Evolutionary conservation across 306 rosid genomes (phyloP).

Genomic region (Ceratonia siliqua): DNA sequence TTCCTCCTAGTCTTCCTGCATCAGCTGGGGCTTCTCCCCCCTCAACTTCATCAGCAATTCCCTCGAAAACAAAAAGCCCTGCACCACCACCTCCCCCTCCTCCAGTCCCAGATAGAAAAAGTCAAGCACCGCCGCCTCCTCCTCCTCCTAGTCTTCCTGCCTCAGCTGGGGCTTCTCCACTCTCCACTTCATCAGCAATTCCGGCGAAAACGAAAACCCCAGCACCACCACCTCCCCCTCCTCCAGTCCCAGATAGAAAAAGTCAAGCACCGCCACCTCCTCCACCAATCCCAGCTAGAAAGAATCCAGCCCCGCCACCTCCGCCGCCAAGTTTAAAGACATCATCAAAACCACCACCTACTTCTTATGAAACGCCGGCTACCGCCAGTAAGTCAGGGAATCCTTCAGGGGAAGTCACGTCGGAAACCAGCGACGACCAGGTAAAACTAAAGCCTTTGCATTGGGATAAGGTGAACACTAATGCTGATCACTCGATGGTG

Average conservation of each 20-base stretch:
- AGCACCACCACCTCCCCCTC: slow-evolving; percentile 37
- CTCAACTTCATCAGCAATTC: too few species aligned
- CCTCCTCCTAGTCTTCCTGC: slow-evolving; percentile 33
- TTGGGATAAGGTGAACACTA: slow-evolving; percentile 86
- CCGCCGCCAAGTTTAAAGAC: slow-evolving; percentile 51
- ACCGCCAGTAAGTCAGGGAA: slow-evolving; percentile 25
- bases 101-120: slow-evolving; percentile 29
- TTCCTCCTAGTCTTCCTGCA: slow-evolving; percentile 22
- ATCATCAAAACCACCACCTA: slow-evolving; percentile 56
- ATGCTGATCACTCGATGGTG: slow-evolving; percentile 85
- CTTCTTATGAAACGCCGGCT: slow-evolving; percentile 20
- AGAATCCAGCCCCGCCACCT: slow-evolving; percentile 40
- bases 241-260: slow-evolving; percentile 29
- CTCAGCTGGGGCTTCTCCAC: slow-evolving; percentile 21
- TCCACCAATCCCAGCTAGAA: slow-evolving; percentile 8
- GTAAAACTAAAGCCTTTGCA: slow-evolving; percentile 83
- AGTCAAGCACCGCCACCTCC: slow-evolving; percentile 38
- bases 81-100: slow-evolving; percentile 39
- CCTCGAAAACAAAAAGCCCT: slow-evolving; percentile 12
- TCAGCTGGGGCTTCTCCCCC: too few species aligned
- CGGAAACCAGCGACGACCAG: slow-evolving; percentile 44
- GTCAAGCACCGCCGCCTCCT: slow-evolving; percentile 34
- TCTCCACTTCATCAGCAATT: slow-evolving; percentile 44
- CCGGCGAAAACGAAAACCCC: slow-evolving; percentile 18
- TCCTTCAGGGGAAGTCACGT: slow-evolving; percentile 40